Conservation (phyloP, 1,139 yeast genomes). For the Yamadazyma diddensiae region DNA sequence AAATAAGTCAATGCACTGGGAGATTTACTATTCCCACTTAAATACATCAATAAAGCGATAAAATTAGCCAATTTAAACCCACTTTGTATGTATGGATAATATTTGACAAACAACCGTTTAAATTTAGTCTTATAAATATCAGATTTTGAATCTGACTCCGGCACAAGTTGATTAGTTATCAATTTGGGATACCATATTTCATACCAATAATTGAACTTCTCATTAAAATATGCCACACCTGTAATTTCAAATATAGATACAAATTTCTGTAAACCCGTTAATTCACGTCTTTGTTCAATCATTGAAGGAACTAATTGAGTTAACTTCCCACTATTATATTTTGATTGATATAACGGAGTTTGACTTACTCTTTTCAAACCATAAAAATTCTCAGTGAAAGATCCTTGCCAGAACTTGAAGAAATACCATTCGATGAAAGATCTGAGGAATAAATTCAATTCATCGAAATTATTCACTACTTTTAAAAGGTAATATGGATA, state of each 20-base stretch:
- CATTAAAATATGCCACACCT: constrained; percentile 65
- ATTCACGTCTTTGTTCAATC: constrained; percentile 53
- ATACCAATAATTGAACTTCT: constrained; percentile 64
- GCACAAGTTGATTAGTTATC: constrained; percentile 44
- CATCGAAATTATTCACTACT: constrained; percentile 73
- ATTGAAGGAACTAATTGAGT: constrained; percentile 46
- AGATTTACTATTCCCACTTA: constrained; percentile 66
- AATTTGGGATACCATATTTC: constrained; percentile 63
- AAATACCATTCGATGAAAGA: constrained; percentile 75
- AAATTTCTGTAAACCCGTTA: constrained; percentile 53
- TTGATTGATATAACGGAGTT: constrained; percentile 32
- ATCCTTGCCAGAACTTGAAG: constrained; percentile 72
- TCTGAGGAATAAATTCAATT: constrained; percentile 59
- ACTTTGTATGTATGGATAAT: constrained; percentile 61
- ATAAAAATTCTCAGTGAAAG: constrained; percentile 89
- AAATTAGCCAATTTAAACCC: constrained; percentile 50
- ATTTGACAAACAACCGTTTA: constrained; percentile 49
- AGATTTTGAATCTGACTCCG: constrained; percentile 29
- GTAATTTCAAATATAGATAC: constrained; percentile 63
- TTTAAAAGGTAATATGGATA: constrained; percentile 69
- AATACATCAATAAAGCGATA: constrained; percentile 59
- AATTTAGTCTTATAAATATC: constrained; percentile 28
- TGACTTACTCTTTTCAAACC: constrained; percentile 70
- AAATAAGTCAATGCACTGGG: constrained; percentile 63
- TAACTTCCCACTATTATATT: constrained; percentile 32